Evolutionary conservation across 2,329 filamentous ascomycete genomes (phyloP).

Genomic region (Calonectria henricotiae): DNA sequence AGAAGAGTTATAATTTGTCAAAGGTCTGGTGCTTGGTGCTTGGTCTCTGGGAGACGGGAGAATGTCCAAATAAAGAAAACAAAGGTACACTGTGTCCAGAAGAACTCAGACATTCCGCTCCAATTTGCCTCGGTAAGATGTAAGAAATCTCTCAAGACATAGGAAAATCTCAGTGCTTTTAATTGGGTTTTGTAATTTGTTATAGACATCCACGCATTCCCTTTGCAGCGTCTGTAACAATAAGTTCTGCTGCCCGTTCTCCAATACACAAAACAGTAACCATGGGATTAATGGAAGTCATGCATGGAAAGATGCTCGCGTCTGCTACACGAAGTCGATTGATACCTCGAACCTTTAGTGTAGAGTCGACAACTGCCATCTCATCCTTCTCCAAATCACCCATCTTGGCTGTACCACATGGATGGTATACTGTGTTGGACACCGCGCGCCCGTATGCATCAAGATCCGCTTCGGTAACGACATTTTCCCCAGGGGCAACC

Average conservation of each 20-base stretch:
- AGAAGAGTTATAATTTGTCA: constrained; percentile 47
- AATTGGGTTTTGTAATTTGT: neutral
- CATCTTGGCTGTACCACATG: constrained; percentile 15
- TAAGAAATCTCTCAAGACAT: no score
- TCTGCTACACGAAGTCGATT: constrained; percentile 20
- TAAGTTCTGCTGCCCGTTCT: constrained; percentile 29
- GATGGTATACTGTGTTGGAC: constrained; percentile 16
- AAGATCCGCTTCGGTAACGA: constrained; percentile 83
- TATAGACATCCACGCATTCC: neutral
- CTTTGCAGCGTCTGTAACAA: constrained; percentile 14
- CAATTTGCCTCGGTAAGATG: constrained; percentile 56
- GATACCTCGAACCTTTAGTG: neutral
- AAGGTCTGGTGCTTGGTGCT: constrained; percentile 53
- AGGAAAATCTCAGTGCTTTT: no score
- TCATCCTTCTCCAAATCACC: constrained; percentile 3
- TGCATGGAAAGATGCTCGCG: constrained; percentile 28
- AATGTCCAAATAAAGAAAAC: constrained; percentile 53
- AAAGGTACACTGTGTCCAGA: constrained; percentile 56
- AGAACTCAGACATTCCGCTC: constrained; percentile 60
- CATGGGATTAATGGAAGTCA: constrained; percentile 29
- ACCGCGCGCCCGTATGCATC: constrained; percentile 79
- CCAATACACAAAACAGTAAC: constrained; percentile 30
- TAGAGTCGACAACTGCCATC: constrained; percentile 3
- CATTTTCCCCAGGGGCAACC: constrained; percentile 80
- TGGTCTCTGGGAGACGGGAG: constrained; percentile 49